These are phyloP conservation scores for Galerina sulciceps DNA, from an alignment of 768 basidiomycete genomes.

Conservation along the genomic window DNA sequence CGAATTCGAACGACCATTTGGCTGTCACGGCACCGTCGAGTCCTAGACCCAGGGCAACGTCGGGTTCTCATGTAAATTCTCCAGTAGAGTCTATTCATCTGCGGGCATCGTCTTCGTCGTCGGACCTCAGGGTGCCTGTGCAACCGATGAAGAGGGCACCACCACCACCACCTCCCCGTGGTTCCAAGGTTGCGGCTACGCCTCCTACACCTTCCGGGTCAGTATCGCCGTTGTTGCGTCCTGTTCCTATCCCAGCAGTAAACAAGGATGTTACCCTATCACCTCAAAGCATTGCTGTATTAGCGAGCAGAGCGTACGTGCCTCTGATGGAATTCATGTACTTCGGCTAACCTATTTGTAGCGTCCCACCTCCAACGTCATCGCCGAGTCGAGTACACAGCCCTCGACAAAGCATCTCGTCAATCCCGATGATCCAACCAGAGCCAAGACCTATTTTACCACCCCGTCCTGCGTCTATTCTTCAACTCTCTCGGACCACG, in stretches of 20 bases:
- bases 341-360: constrained; percentile 2
- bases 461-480: constrained; percentile 11
- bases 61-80: constrained; percentile 33
- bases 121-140: constrained; percentile 49
- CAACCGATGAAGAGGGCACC: constrained; percentile 47
- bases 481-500: constrained; percentile 6
- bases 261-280: constrained; percentile 13
- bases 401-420: constrained; percentile 19
- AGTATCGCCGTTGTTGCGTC: constrained; percentile 55
- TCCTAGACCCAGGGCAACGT: constrained; percentile 44
- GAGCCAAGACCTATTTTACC: constrained; percentile 28
- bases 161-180: constrained; percentile 58
- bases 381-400: constrained; percentile 12
- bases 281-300: constrained; percentile 17
- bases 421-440: constrained; percentile 10
- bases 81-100: constrained; percentile 33
- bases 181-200: constrained; percentile 37
- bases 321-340: background rate
- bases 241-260: constrained; percentile 44
- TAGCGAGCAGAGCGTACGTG: constrained; percentile 31
- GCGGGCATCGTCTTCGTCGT: constrained; percentile 54
- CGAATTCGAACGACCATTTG: constrained; percentile 24
- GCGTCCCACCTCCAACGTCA: constrained; percentile 14
- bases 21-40: constrained; percentile 33
- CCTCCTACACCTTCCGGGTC: constrained; percentile 43